Conservation (phyloP, 2,329 filamentous ascomycete genomes). For the Aureobasidium sp. region DNA sequence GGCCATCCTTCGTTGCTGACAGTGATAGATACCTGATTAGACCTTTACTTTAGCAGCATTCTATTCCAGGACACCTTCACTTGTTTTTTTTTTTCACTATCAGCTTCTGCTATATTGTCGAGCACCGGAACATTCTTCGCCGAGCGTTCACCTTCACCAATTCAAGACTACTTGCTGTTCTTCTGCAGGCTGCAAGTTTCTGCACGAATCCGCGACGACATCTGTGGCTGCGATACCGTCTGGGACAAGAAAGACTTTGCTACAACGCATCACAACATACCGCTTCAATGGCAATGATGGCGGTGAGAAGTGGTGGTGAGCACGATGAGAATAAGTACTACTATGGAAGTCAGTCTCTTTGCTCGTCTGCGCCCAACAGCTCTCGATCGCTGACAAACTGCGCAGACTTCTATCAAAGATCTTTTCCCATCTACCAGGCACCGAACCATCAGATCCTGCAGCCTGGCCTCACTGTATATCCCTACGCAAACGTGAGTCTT, state of each 20-base stretch:
- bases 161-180: background rate
- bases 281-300: constrained; percentile 12
- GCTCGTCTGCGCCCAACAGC: background rate
- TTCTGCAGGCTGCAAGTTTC: constrained; percentile 3
- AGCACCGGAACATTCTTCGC: background rate
- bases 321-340: constrained; percentile 7
- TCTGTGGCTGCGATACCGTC: constrained; percentile 2
- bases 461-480: background rate
- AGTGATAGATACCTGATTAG: background rate
- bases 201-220: constrained; percentile 11
- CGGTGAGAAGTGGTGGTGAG: constrained; percentile 9
- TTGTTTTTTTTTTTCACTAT: background rate
- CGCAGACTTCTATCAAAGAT: background rate
- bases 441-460: background rate
- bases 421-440: background rate
- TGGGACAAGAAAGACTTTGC: constrained; percentile 14
- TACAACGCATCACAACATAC: constrained; percentile 13
- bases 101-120: background rate
- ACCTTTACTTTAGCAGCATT: background rate
- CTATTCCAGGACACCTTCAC: too few species aligned
- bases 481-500: constrained; percentile 8
- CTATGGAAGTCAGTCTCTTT: constrained; percentile 1
- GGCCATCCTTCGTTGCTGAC: background rate
- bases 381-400: constrained; percentile 6
- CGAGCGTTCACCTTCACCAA: background rate